phyloP scores from a whole-genome alignment of 2,329 filamentous ascomycete genomes.

The Karstenula rhodostoma region DNA sequence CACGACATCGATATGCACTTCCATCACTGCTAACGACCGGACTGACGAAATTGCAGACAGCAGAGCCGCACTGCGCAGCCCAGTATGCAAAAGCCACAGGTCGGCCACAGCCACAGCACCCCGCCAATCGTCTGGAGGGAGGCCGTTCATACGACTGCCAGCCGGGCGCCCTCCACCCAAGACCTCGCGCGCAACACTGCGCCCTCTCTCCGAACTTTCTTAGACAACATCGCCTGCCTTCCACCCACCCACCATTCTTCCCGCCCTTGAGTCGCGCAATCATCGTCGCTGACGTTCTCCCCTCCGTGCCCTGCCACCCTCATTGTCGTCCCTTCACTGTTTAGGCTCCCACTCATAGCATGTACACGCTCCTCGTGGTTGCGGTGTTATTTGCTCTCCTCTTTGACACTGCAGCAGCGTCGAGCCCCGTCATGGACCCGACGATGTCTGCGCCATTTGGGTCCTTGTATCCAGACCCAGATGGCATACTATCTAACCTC shows the following conservation, averaged over 20 bases:
- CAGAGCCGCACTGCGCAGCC: constrained; percentile 23
- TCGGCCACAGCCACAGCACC: constrained; percentile 37
- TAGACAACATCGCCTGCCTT: constrained; percentile 14
- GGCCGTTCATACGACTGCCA: constrained; percentile 24
- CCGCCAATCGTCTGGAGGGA: constrained; percentile 19
- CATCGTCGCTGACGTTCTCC: constrained; percentile 1
- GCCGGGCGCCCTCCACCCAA: constrained; percentile 33
- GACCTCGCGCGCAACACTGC: constrained; percentile 19
- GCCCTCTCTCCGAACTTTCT: constrained; percentile 26
- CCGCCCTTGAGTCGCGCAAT: constrained; percentile 6
- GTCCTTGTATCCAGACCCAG: constrained; percentile 34
- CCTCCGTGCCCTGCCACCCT: constrained; percentile 16
- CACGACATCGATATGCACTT: constrained; percentile 28
- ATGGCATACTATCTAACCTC: constrained; percentile 32
- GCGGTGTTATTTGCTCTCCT: constrained; percentile 38
- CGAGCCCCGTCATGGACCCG: constrained; percentile 36
- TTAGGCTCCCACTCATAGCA: constrained; percentile 39
- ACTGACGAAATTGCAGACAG: constrained; percentile 31
- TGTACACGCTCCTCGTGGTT: constrained; percentile 39
- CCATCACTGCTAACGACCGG: constrained; percentile 35
- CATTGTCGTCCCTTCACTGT: constrained; percentile 21
- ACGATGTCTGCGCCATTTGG: constrained; percentile 31
- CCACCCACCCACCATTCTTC: constrained; percentile 3
- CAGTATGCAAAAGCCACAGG: constrained; percentile 27
- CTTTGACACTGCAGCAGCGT: constrained; percentile 35